Evolutionary conservation across 768 basidiomycete species (phyloP), one percentile per base, ranked within the genome.

Genomic region (Roridomyces roridus): DNA sequence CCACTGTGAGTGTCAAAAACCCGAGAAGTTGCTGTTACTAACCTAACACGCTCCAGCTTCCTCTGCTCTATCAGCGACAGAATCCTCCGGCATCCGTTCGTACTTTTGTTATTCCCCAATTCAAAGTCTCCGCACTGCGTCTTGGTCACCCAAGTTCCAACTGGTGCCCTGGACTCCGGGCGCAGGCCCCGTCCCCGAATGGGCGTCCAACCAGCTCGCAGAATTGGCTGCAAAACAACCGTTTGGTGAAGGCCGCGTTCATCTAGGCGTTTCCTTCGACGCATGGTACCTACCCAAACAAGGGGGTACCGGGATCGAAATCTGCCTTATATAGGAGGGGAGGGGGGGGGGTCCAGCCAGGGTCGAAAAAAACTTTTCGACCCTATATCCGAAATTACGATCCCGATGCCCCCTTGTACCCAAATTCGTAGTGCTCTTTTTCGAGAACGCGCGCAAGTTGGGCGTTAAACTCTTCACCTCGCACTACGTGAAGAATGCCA

Each of bases 171-270:
- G 11, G 31, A 5, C 26, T 14, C 15, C 31, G 11, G 31, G 15
- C 4, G 9, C 49, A 7, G n/a, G n/a, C n/a, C n/a, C n/a, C n/a
- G 25, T 51, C 7, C 55, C 60, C 8, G 55, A 62, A 11, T 62
- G 55, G 55, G 15, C 42, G 1, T 7, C n/a, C 14, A 34, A 7
- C 0, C 60, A 62, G 24, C 51, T 62, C 15, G 55, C 41, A 5
- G 55, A 57, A 1, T 51, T 62, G 8, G 60, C 60, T 12, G 48
- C 36, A 18, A 43, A 34, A 7, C 55, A 62, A 25, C 60, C 55
- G 1, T 62, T 62, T 28, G 60, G 55, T 9, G 26, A 62, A 31
- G 60, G 60, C n/a, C 55, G 60, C 23, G 55, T 62, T 11, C 55
- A 24, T 20, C 36, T 62, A 29, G 60, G 60, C 1, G 24, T 62